Conservation (phyloP, 2,329 filamentous ascomycete genomes). For the Neofusicoccum kwambonambiense region DNA sequence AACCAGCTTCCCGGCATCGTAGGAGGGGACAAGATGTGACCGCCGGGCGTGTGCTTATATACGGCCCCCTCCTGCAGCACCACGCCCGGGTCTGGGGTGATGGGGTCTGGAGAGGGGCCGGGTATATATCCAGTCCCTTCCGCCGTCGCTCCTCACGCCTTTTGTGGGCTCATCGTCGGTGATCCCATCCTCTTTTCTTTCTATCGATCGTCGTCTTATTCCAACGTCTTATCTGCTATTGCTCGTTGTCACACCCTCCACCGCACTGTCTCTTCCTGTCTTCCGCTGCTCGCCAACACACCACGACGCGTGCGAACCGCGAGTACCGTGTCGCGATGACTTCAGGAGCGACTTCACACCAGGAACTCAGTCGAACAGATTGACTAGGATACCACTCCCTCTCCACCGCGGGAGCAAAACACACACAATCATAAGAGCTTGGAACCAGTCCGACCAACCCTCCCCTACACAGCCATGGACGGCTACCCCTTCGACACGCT, state of each 20-base stretch:
- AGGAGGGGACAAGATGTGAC: neutral
- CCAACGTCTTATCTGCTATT: neutral
- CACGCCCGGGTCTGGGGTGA: neutral
- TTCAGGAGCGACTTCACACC: neutral
- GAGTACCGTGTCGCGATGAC: neutral
- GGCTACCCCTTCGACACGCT: constrained; percentile 31
- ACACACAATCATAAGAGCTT: neutral
- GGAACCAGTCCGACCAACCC: neutral
- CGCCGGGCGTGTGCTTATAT: neutral
- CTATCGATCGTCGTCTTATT: neutral
- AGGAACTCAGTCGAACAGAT: neutral
- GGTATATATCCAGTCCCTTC: neutral
- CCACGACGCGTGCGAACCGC: neutral
- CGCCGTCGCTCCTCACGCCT: neutral
- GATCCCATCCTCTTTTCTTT: neutral
- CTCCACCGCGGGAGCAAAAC: neutral
- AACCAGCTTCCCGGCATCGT: neutral
- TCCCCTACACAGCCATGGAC: neutral
- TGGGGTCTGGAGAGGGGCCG: neutral
- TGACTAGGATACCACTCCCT: neutral
- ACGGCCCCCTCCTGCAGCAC: neutral
- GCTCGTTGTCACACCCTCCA: neutral
- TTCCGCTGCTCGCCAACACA: neutral
- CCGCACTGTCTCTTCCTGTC: neutral
- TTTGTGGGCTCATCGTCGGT: neutral